Percentiles rank a stretch among this genome's conserved stretches.
Conservation (phyloP, 495 filamentous ascomycete species). For the Podospora pseudoanserina region DNA sequence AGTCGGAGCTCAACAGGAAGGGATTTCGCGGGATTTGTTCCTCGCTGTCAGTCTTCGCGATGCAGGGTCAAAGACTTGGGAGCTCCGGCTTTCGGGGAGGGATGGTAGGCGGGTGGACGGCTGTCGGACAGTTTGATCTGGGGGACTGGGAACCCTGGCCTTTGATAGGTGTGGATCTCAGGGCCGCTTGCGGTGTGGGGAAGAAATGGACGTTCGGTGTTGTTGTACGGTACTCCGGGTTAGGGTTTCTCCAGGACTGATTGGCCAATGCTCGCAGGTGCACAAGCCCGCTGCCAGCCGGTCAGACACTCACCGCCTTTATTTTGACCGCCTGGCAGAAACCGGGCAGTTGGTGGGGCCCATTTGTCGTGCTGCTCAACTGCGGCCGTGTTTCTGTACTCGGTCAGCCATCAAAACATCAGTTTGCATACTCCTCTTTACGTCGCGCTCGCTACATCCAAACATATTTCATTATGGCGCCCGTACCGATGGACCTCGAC, state of each 20-base stretch:
- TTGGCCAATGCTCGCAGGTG: neutral
- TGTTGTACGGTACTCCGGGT: neutral
- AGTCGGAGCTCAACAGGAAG: constrained; percentile 3
- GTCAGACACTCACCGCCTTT: neutral
- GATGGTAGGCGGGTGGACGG: neutral
- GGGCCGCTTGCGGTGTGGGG: neutral
- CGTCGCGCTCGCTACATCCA: neutral
- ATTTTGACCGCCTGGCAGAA: constrained; percentile 21
- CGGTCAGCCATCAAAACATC: neutral
- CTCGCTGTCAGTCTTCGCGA: neutral
- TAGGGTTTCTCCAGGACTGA: neutral
- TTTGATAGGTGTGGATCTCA: neutral
- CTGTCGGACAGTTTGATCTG: too few species aligned
- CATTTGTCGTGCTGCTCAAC: neutral
- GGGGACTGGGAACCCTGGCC: neutral
- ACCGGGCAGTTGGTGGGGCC: neutral
- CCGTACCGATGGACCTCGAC: constrained; percentile 54
- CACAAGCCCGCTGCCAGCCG: neutral
- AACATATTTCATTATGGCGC: constrained; percentile 37
- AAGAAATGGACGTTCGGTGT: neutral
- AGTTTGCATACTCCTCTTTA: neutral
- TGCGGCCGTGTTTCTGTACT: neutral
- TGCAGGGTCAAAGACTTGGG: constrained; percentile 2
- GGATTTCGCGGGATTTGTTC: neutral
- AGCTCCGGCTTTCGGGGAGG: constrained; percentile 4